These are phyloP conservation scores for Fusarium mangiferae DNA, from an alignment of 2,329 filamentous ascomycete genomes.

Conservation along the genomic window DNA sequence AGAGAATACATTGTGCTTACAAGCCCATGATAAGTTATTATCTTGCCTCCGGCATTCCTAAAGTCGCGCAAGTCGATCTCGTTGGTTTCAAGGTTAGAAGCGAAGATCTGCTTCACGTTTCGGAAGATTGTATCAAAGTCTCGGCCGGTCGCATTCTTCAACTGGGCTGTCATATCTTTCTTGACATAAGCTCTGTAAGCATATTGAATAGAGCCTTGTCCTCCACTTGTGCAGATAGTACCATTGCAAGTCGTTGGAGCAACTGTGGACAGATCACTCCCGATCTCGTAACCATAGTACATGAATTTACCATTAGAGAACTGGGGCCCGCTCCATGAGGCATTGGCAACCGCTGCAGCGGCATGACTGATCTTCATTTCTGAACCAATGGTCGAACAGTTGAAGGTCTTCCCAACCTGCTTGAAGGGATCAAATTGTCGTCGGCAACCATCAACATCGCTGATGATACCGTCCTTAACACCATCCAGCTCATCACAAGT, in stretches of 20 bases:
- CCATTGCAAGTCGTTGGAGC: neutral
- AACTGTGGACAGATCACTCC: neutral
- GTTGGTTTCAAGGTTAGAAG: constrained; percentile 8
- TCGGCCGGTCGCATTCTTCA: neutral
- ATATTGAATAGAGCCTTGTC: neutral
- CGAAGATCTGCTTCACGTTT: neutral
- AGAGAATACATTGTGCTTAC: neutral
- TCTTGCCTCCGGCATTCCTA: constrained; percentile 19
- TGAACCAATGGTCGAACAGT: neutral
- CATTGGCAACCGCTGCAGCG: constrained; percentile 8
- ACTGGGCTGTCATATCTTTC: neutral
- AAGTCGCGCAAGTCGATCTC: constrained; percentile 24
- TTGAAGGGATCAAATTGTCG: neutral
- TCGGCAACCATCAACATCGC: neutral
- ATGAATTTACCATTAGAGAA: constrained; percentile 16
- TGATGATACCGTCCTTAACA: neutral
- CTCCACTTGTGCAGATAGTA: neutral
- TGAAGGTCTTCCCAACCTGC: constrained; percentile 1
- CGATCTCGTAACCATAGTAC: constrained; percentile 8
- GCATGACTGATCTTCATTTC: neutral
- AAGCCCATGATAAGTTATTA: constrained; percentile 29
- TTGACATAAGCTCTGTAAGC: neutral
- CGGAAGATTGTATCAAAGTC: constrained; percentile 10
- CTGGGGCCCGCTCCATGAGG: constrained; percentile 8
- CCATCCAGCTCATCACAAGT: neutral